phyloP scores from a whole-genome alignment of 495 filamentous ascomycete genomes.

The Neurospora discreta region DNA sequence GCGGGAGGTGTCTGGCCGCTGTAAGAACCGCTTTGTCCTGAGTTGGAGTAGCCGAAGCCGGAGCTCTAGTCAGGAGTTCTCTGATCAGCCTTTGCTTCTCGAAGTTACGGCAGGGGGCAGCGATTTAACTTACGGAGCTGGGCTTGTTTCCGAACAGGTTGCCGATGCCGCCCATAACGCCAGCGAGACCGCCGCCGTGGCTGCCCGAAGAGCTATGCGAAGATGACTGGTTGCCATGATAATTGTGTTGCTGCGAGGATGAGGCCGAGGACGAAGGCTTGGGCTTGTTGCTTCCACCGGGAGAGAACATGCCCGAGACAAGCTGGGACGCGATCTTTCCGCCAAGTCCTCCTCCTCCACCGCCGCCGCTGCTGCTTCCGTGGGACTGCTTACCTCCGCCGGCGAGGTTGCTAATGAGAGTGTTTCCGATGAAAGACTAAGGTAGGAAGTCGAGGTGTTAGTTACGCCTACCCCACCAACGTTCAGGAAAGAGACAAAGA shows the following conservation, averaged over 20 bases:
- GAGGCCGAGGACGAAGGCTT: neutral
- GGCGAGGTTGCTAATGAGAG: slow-evolving; percentile 13
- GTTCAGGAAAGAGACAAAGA: neutral
- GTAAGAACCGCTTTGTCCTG: slow-evolving; percentile 31
- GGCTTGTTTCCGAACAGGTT: slow-evolving; percentile 32
- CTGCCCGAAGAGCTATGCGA: slow-evolving; percentile 10
- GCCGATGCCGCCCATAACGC: slow-evolving; percentile 33
- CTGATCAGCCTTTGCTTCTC: slow-evolving; percentile 3
- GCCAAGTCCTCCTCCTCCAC: slow-evolving; percentile 27
- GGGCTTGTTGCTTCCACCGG: slow-evolving; percentile 23
- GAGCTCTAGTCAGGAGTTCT: slow-evolving; percentile 19
- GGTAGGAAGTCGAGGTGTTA: neutral
- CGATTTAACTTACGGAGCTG: slow-evolving; percentile 15
- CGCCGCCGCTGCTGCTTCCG: slow-evolving; percentile 13
- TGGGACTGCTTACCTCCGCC: slow-evolving; percentile 2
- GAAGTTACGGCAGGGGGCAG: neutral
- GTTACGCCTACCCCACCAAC: neutral
- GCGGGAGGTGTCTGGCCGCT: slow-evolving; percentile 38
- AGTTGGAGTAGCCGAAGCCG: slow-evolving; percentile 43
- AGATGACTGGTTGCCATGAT: slow-evolving; percentile 22
- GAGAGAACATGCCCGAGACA: slow-evolving; percentile 34
- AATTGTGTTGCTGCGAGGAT: slow-evolving; percentile 22
- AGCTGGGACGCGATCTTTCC: slow-evolving; percentile 36
- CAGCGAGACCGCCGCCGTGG: slow-evolving; percentile 27
- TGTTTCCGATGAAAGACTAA: slow-evolving; percentile 19